phyloP scores from a whole-genome alignment of 176 grass and related monocot species.

The Juncus effusus region DNA sequence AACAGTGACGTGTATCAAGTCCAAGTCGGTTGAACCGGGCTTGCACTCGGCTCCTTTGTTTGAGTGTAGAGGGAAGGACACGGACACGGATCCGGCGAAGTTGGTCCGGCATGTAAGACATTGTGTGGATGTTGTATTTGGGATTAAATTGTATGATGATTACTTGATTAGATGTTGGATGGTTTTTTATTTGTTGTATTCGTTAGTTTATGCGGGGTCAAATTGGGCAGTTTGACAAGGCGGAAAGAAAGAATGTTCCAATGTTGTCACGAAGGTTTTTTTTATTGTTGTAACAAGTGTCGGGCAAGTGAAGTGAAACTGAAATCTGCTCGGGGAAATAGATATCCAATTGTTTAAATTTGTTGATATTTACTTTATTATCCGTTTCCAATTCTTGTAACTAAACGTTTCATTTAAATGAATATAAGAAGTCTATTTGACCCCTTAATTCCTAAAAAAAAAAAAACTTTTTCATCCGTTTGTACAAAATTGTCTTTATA shows the following conservation, averaged over 20 bases:
- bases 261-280: constrained; percentile 5
- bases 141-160: constrained; percentile 65
- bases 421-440: too few relatives aligned
- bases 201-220: neutral
- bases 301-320: too few relatives aligned
- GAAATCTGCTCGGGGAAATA: too few relatives aligned
- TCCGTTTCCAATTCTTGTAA: too few relatives aligned
- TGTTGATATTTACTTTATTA: too few relatives aligned
- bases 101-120: constrained; percentile 62
- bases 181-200: constrained; percentile 4
- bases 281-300: too few relatives aligned
- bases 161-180: constrained; percentile 14
- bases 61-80: constrained; percentile 49
- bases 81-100: constrained; percentile 52
- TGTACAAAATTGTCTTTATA: too few relatives aligned
- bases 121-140: constrained; percentile 75
- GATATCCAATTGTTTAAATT: too few relatives aligned
- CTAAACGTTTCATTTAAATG: too few relatives aligned
- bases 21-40: constrained; percentile 80
- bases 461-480: too few relatives aligned
- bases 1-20: constrained; percentile 47
- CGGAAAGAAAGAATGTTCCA: constrained; percentile 20
- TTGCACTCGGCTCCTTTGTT: constrained; percentile 73
- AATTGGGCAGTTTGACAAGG: too few relatives aligned
- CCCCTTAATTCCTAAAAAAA: too few relatives aligned